Base-by-base conservation (phyloP, 257 asterid genomes). In the Jasminum sambac region DNA sequence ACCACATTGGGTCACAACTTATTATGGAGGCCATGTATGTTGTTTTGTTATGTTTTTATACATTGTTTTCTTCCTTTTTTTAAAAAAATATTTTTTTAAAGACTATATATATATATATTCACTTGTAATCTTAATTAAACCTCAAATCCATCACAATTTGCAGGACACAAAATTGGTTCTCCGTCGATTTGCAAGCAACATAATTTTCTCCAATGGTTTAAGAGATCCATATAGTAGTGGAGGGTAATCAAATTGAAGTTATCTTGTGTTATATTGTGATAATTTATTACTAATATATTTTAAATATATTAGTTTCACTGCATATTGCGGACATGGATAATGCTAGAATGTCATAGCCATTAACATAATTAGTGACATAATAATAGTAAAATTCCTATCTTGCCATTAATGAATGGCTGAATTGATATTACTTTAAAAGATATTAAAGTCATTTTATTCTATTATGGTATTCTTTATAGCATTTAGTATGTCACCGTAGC, bases 151-250 rank as follows among this genome's bases (percentile, higher is more conserved):
- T 9, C 14, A 43, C 50, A 43, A 38, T 58, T 21, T 74, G 64
- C 80, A 83, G 88, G 85, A 83, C 63, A 83, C 80, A 46, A 83
- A 78, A 68, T 73, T 83, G 74, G 64, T 75, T 67, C 80, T 83
- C 38, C 58, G 43, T 9, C 79, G 72, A 46, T 83, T 73, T 68
- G 88, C 70, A 2, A 83, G 88, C 80, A 80, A 83, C 80, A 75
- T 83, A 46, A 83, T 83, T 55, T 83, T 83, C 82, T 83, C 88
- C 34, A 83, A 83, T 68, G 88, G 88, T 16, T 50, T 83, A 42
- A 69, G 76, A 63, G 85, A 83, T 65, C 87, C 87, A 13, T 83
- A 80, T 36, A 83, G 87, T 19, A 75, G 79, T 37, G 87, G 78
- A 57, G 87, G 87, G 87, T 83, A 75, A n/a, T 50, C 11, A 25